Evolutionary conservation across 2,329 filamentous ascomycete genomes (phyloP), one percentile per base, ranked within the genome.

Genomic region (Nemania abortiva): DNA sequence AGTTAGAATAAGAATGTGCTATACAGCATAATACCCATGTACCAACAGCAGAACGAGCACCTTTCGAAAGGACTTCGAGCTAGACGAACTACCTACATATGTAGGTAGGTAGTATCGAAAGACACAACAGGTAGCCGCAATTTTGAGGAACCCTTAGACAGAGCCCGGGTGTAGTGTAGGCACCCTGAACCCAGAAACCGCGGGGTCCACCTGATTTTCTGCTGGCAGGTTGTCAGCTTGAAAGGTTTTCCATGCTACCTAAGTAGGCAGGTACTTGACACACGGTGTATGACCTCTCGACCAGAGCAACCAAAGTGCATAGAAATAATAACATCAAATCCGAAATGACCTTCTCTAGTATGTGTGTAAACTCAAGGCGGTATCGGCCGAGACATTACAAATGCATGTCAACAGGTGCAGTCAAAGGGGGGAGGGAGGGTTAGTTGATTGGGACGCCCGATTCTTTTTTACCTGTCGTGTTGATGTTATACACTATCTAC

Each of bases 51-150:
- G 13, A 15, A 22, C 45, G 34, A 7, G 10, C 27, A 49, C 55
- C 50, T 55, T 56, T 29, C 22, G 47, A 29, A 56, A 50, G 34
- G 42, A 47, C 47, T 49, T 9, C 37, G 10, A 13, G 18, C 24
- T 47, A n/a, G n/a, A 34, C 31, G 31, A 9, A 34, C n/a, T n/a
- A n/a, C n/a, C n/a, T n/a, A n/a, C n/a, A 9, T 34, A 34, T 34
- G 31, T 34, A 34, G n/a, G n/a, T n/a, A n/a, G n/a, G n/a, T n/a
- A 62, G 62, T 50, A 55, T 52, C 20, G 42, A 59, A 29, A 60
- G 37, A 29, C 60, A 42, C 37, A 67, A 64, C 60, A 37, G 53
- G 24, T 55, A 67, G 54, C 47, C 52, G 39, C 45, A 57, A 37
- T 52, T 39, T 56, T 20, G 27, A 49, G 34, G 37, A 59, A 54